phyloP scores from a whole-genome alignment of 2,329 filamentous ascomycete genomes.

The Emergomyces pasteurianus region DNA sequence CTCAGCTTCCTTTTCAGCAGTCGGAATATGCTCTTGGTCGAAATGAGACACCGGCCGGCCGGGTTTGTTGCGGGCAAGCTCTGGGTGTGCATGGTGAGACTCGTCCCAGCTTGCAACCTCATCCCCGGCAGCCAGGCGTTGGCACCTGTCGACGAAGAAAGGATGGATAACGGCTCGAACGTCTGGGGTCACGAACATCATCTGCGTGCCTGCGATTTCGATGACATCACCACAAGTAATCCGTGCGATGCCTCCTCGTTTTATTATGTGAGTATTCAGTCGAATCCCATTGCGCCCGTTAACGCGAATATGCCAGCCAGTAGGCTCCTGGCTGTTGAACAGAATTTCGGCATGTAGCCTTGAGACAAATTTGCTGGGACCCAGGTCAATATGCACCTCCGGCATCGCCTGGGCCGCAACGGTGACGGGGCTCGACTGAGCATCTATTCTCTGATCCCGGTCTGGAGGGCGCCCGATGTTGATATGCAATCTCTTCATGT shows the following conservation, averaged over 20 bases:
- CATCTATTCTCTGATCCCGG: constrained; percentile 29
- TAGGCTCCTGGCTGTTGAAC: constrained; percentile 50
- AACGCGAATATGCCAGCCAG: constrained; percentile 70
- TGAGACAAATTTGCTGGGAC: constrained; percentile 70
- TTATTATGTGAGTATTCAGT: constrained; percentile 62
- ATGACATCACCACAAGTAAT: constrained; percentile 82
- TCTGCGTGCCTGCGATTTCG: constrained; percentile 84
- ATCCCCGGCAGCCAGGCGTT: constrained; percentile 30
- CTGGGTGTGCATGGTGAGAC: constrained; percentile 28
- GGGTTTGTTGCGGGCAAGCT: constrained; percentile 1
- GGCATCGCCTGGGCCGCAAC: constrained; percentile 33
- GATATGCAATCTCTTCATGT: constrained; percentile 37
- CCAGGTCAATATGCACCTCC: constrained; percentile 73
- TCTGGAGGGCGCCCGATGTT: constrained; percentile 40
- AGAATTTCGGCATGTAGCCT: constrained; percentile 63
- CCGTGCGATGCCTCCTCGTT: constrained; percentile 51
- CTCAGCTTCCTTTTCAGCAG: background rate
- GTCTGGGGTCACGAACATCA: constrained; percentile 94
- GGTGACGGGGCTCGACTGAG: constrained; percentile 36
- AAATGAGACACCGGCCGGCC: constrained; percentile 10
- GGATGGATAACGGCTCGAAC: constrained; percentile 58
- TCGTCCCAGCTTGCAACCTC: constrained; percentile 28
- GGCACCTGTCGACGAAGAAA: constrained; percentile 58
- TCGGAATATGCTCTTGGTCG: background rate
- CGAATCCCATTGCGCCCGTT: constrained; percentile 87